Evolutionary conservation across 345 rosid species (phyloP).

Genomic region (Microcos paniculata): DNA sequence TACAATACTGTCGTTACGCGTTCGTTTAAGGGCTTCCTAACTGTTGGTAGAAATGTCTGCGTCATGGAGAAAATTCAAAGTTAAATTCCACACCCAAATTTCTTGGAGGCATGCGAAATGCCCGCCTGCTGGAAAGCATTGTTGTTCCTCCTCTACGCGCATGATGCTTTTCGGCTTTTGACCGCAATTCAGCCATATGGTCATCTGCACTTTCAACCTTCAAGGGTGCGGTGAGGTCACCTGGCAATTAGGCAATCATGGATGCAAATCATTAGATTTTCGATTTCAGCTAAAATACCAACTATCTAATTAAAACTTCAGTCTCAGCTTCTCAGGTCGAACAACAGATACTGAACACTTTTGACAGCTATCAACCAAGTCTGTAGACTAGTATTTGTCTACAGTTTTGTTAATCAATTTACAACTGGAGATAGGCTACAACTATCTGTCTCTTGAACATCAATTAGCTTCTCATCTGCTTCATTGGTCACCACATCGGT

Average conservation of each 20-base stretch:
- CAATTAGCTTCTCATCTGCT: constrained; percentile 1
- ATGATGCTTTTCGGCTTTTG: background rate
- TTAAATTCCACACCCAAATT: background rate
- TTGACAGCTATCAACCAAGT: background rate
- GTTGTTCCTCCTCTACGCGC: background rate
- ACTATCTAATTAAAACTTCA: background rate
- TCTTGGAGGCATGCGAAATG: background rate
- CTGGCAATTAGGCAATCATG: background rate
- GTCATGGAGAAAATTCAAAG: background rate
- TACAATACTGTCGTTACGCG: background rate
- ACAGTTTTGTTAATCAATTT: background rate
- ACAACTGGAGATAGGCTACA: background rate
- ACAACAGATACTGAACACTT: background rate
- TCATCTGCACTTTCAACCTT: background rate
- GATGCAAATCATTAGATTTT: background rate
- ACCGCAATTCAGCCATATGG: background rate
- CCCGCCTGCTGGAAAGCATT: background rate
- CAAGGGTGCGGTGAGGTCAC: background rate
- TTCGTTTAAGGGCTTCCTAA: background rate
- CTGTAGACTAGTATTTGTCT: background rate
- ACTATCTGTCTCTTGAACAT: background rate
- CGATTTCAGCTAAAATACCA: background rate
- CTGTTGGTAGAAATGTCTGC: background rate
- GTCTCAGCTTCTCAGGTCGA: background rate
- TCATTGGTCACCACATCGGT: background rate